Base-by-base conservation (phyloP, 352 stramenopile genomes). In the Thraustochytrium striatum region DNA sequence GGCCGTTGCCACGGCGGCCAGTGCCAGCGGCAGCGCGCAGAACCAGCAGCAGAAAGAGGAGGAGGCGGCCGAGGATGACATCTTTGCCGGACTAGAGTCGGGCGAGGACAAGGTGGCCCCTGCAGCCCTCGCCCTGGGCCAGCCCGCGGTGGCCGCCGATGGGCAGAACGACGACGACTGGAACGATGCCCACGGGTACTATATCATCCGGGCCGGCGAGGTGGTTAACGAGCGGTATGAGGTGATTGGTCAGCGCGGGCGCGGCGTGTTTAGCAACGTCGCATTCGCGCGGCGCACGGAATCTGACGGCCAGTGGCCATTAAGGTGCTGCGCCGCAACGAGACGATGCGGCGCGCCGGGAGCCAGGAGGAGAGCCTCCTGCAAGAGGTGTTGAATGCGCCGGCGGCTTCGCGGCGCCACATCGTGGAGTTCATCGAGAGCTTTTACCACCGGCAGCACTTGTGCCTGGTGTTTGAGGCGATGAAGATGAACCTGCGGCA, bases 401-500 rank as follows among this genome's bases (percentile, higher is more conserved):
- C 95, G 52, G 81, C 85, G 28, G 85, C 90, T 9, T 87, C 93
- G 61, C 92, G 90, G 69, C 92, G 92, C 50, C 89, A 95, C 72
- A 92, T 90, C 53, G 88, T 97, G 28, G 87, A 89, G 16, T 82
- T 96, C 11, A 82, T 94, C 0, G 86, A 92, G 28, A 86, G 84
- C 2, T 96, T 97, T 73, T 87, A 95, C 53, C 91, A 98, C 83
- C 88, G 91, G n/a, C 91, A 93, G 52, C 97, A 99, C 85, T 89
- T 96, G 13, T 89, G 95, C 5, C 89, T 99, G 58, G 92, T 98
- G 2, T 99, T 99, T 79, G 93, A 98, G 70, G 92, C 92, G 25
- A 94, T 98, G 88, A 86, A 97, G 47, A 98, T 98, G 88, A 99
- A 99, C 83, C 87, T 99, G n/a, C 84, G 90, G 19, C 88, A 95